Evolutionary conservation across 768 basidiomycete species (phyloP), one percentile per base, ranked within the genome.

Genomic region (Chalciporus piperatus): DNA sequence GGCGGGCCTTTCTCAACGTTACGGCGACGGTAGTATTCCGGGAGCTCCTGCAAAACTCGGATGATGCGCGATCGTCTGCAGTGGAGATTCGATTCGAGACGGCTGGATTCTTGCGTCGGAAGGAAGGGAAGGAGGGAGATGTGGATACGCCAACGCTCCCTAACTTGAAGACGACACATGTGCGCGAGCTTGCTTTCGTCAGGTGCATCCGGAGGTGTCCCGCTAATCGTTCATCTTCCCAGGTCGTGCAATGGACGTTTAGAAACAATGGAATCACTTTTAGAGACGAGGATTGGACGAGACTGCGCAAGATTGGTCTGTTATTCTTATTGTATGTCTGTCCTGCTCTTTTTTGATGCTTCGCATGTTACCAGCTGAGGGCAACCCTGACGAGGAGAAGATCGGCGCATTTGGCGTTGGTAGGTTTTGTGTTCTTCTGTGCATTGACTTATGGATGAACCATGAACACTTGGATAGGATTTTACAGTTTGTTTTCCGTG

Each of bases 41-140:
- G 44, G 96, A 98, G 67, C 79, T 99, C 6, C 73, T 98, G 0
- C 96, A 98, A 74, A 98, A 99, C 65, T 94, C 94, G 25, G 94
- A 97, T 65, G 95, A 97, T 70, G 93, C 89, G 3, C 85, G 80
- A 41, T 83, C 90, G 2, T 81, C 76, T 47, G 72, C 77, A 13
- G 91, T 85, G 3, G 87, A 95, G 68, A 89, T 95, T 40, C 81
- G 75, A 45, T 93, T 94, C 54, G 81, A 90, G 62, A 91, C 89
- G 3, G 72, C 81, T 60, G 62, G 58, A 17, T 80, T 70, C 59
- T 43, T 80, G 39, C 71, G 74, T 27, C 62, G 45, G 35, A 45
- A 54, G 47, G 56, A 48, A 10, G 30, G 32, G 22, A 54, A 50
- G 45, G 39, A 46, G 37, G 52, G 37, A 23, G 37, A 42, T n/a